Evolutionary conservation across 805 yeast species (phyloP).

Genomic region (Candida sithepensis): DNA sequence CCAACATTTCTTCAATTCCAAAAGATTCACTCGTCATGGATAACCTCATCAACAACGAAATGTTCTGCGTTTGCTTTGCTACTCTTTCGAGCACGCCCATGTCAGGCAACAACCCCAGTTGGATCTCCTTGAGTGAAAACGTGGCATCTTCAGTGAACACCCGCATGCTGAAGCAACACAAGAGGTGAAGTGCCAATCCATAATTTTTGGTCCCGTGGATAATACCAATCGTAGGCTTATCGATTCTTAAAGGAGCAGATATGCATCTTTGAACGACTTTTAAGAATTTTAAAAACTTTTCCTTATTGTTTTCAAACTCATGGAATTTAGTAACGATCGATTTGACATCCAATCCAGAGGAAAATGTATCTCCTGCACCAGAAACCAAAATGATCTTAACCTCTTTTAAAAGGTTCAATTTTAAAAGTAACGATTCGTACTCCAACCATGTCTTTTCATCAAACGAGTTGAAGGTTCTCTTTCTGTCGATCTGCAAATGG

Average conservation of each 20-base stretch:
- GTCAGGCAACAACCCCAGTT: slow-evolving; percentile 74
- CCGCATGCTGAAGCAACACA: slow-evolving; percentile 56
- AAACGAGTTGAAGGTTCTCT: slow-evolving; percentile 57
- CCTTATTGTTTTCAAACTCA: slow-evolving; percentile 4
- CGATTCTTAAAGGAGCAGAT: slow-evolving; percentile 42
- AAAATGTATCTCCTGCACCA: slow-evolving; percentile 52
- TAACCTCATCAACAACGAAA: slow-evolving; percentile 54
- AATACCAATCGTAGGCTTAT: slow-evolving; percentile 62
- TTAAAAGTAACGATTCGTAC: slow-evolving; percentile 44
- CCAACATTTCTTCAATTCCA: slow-evolving; percentile 49
- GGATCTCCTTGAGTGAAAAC: slow-evolving; percentile 65
- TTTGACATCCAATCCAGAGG: slow-evolving; percentile 64
- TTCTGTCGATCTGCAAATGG: slow-evolving; percentile 61
- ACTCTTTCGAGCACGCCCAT: slow-evolving; percentile 73
- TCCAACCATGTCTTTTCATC: slow-evolving; percentile 54
- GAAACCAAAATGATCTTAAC: slow-evolving; percentile 56
- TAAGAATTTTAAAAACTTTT: slow-evolving; percentile 35
- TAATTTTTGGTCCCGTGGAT: slow-evolving; percentile 55
- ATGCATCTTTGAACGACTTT: slow-evolving; percentile 58
- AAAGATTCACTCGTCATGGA: slow-evolving; percentile 62
- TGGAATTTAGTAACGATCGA: slow-evolving; percentile 15
- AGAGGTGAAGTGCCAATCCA: slow-evolving; percentile 69
- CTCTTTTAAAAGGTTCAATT: slow-evolving; percentile 40
- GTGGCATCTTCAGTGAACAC: slow-evolving; percentile 48
- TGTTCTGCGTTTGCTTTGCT: slow-evolving; percentile 49